Evolutionary conservation across 1,284 basidiomycete species (phyloP), one percentile per base, ranked within the genome.

Genomic region (Naganishia sp.): DNA sequence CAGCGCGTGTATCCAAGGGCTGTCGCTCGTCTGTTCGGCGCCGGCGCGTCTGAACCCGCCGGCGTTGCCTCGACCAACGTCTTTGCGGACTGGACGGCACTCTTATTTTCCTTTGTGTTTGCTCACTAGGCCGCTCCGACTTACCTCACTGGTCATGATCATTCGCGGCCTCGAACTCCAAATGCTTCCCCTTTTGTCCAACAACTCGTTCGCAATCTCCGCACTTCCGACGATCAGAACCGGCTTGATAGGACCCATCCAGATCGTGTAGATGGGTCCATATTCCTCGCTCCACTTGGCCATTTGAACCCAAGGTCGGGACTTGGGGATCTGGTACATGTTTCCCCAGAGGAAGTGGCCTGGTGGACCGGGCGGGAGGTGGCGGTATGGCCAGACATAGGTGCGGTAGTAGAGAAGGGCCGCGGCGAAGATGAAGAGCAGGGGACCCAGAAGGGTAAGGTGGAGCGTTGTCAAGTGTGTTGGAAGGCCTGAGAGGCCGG

Each of bases 91-190:
- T 28, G 28, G 28, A 28, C 28, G 28, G 28, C 28, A 28, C 28
- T 28, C 28, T 28, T 28, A 3, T 5, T 28, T 5, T 28, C 28
- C 28, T 28, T 28, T 2, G 28, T 3, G 3, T n/a, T 11, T n/a
- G 28, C n/a, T 15, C n/a, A 23, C 23, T 3, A 4, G 7, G 31
- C 31, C 41, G 32, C 68, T 61, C 7, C 69, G 71, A 42, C 73
- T 70, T 35, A 74, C 71, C 45, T 76, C 74, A 15, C 67, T 68
- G 23, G 74, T 71, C 72, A 75, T 74, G 58, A 76, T 71, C 57
- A 72, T 70, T 35, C 74, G 67, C 28, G 74, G 73, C 45, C 74
- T 69, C 4, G 69, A 71, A 23, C 72, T 72, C 65, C 73, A 74
- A 23, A 70, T 75, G 10, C 72, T 69, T 15, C 71, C 71, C 15